Base-by-base conservation (phyloP, 768 basidiomycete species). In the Mycena olivaceomarginata region DNA sequence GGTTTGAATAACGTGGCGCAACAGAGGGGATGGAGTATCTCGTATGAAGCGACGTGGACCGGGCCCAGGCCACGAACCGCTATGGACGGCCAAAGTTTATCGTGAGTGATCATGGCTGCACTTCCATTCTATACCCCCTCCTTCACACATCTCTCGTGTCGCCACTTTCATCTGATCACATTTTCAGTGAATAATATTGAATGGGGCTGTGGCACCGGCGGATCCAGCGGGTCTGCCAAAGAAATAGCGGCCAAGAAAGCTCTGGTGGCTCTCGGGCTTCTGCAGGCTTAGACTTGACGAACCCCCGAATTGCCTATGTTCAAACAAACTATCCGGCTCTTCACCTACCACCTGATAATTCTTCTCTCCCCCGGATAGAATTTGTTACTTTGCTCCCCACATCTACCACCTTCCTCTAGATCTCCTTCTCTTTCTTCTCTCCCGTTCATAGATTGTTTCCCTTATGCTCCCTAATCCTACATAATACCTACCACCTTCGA, bases 51-150 rank as follows among this genome's bases (percentile, higher is more conserved):
- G 11, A 45, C 8, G 13, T 57, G 53, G 1, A 51, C 56, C 4
- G 87, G 0, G 83, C 83, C 11, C 79, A 67, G 51, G 69, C n/a
- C 70, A 87, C 67, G 51, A 78, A 1, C 64, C 75, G 0, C 60
- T 70, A 1, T 87, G 86, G 86, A 81, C 79, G 8, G 77, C 76
- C 5, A 75, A 70, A 5, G 85, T 83, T 7, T 83, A 79, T 51
- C 37, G 87, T 88, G 67, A 76, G 82, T 22, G 7, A 41, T 31
- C 11, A 20, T 31, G 25, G 31, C 31, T 15, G 39, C 20, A 9
- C 0, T 40, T 64, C 25, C 13, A 4, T 64, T 43, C 5, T 2
- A 9, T 2, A 18, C 39, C 12, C 18, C 8, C 37, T 40, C 1
- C 53, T n/a, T 40, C 10, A 31, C 2, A 31, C 31, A 31, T 4